Conservation (phyloP, 1,139 yeast species). For the Diutina siamensis region DNA sequence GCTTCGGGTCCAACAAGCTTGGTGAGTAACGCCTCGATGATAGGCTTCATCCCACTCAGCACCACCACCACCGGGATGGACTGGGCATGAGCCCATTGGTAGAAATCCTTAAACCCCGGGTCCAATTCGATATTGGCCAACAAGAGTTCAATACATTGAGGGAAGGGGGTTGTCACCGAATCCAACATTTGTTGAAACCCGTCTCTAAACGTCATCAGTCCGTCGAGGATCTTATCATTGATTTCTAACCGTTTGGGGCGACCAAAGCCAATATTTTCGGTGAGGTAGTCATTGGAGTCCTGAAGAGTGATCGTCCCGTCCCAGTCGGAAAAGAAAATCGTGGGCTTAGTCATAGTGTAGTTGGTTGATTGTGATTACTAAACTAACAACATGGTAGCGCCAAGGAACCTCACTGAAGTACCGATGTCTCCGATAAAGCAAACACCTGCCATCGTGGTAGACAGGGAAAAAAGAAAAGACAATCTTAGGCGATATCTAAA, state of each 20-base stretch:
- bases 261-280: constrained; percentile 87
- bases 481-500: no score
- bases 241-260: constrained; percentile 49
- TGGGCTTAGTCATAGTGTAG: neutral
- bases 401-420: no score
- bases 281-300: constrained; percentile 85
- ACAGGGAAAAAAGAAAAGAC: no score
- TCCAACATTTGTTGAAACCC: constrained; percentile 80
- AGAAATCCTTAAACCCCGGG: constrained; percentile 79
- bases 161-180: constrained; percentile 64
- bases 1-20: constrained; percentile 73
- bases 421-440: no score
- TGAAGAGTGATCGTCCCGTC: constrained; percentile 91
- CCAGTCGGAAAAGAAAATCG: constrained; percentile 87
- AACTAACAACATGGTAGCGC: neutral
- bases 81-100: constrained; percentile 62
- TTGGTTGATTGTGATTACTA: no score
- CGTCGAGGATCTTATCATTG: constrained; percentile 64
- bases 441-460: no score
- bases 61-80: constrained; percentile 72
- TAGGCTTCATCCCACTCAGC: constrained; percentile 88
- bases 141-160: constrained; percentile 64
- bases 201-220: constrained; percentile 59
- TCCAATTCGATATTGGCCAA: constrained; percentile 60
- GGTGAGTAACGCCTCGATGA: constrained; percentile 64